Evolutionary conservation across 2,329 filamentous ascomycete genomes (phyloP), one percentile per base, ranked within the genome.

Genomic region (Ceratocystis harringtonii): DNA sequence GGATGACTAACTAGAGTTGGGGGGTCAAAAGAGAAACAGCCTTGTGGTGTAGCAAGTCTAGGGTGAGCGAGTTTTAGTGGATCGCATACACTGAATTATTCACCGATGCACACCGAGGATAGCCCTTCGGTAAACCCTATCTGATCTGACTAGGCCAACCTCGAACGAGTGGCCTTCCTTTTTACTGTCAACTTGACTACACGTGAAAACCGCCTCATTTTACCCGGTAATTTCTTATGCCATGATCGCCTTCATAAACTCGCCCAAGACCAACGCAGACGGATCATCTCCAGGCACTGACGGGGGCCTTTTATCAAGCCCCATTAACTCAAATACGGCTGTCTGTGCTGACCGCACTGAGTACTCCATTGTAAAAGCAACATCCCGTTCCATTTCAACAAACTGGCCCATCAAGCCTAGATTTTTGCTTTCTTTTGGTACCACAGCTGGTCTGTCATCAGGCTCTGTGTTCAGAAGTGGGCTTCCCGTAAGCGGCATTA

Each of bases 401-500:
- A 75, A 78, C 68, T 77, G 75, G 12, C 76, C 75, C 43, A 78
- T 69, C 22, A 77, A 70, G 0, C 73, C 76, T 60, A 77, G 69
- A 69, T 78, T 78, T 25, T 68, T 71, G 28, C 71, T 71, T 4
- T 72, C 72, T 19, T 71, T 64, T 0, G 76, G 76, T 57, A 77
- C 73, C 0, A 77, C 71, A n/a, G 70, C 66, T 2, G 76, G 76
- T 1, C 77, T 72, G 69, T 78, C 75, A 3, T 71, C 72, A 0
- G 65, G 36, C 6, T 71, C 69, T 12, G 76, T 72, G 1, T 74
- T 70, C 50, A 78, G 68, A 65, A 78, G 73, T 44, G 74, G 71
- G 5, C 73, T 70, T 3, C 75, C 75, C 66, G 74, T 73, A 44
- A 75, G 74, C 25, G 77, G 76, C 72, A 77, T 74, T 68, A 76